These are phyloP conservation scores for Kwoniella sp. DNA, from an alignment of 768 basidiomycete species.

Conservation along the genomic window DNA sequence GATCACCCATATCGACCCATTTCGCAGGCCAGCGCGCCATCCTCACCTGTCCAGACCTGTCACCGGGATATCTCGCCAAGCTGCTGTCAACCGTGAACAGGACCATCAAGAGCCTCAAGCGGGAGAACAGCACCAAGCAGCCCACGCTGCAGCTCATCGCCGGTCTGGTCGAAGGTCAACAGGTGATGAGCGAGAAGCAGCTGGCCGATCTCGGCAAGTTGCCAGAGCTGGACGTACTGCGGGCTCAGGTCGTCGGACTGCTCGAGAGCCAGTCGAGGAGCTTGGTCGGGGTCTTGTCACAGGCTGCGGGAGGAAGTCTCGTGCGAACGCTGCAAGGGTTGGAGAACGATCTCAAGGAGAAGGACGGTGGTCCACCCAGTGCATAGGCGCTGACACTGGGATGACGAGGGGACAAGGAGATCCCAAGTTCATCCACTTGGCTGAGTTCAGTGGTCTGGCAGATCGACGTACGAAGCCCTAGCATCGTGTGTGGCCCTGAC, in stretches of 20 bases:
- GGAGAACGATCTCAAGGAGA: conserved; percentile 60
- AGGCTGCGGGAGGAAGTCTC: conserved; percentile 65
- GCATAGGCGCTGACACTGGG: too few species aligned
- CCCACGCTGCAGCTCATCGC: conserved; percentile 62
- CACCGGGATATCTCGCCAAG: conserved; percentile 38
- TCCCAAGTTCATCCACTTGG: too few species aligned
- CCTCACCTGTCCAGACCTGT: conserved; percentile 38
- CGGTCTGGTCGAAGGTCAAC: conserved; percentile 68
- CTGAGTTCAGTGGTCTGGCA: too few species aligned
- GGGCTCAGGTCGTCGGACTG: conserved; percentile 79
- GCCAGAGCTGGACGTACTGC: conserved; percentile 70
- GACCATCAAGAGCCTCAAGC: conserved; percentile 20
- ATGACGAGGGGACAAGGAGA: too few species aligned
- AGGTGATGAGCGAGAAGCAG: conserved; percentile 60
- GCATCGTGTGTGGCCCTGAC: too few species aligned
- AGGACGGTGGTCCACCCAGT: background rate
- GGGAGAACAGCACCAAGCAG: conserved; percentile 27
- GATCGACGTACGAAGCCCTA: too few species aligned
- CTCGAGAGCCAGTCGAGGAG: conserved; percentile 70
- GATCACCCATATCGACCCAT: conserved; percentile 15
- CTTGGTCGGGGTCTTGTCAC: conserved; percentile 65
- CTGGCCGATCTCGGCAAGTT: conserved; percentile 61
- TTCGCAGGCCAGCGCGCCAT: conserved; percentile 42
- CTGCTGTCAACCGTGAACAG: conserved; percentile 32
- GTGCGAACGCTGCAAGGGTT: conserved; percentile 71